Percentiles rank a stretch among this genome's conserved stretches.
phyloP scores from a whole-genome alignment of 2,329 filamentous ascomycete species.

The Epichloe bromicola region DNA sequence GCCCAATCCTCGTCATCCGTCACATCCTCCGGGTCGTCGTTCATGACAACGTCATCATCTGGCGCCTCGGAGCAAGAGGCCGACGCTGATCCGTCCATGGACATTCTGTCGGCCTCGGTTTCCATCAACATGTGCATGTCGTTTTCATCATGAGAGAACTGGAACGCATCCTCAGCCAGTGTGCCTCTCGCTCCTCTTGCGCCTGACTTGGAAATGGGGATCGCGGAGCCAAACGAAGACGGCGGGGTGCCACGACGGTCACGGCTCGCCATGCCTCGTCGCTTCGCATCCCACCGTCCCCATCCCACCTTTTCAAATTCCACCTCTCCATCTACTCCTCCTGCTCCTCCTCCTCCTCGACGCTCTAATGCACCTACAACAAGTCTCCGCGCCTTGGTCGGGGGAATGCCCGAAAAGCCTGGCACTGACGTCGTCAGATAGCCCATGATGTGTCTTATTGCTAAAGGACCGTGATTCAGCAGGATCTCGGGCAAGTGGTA shows the following conservation, averaged over 20 bases:
- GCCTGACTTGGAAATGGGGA: constrained; percentile 40
- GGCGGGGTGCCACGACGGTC: constrained; percentile 29
- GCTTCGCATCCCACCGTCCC: constrained; percentile 86
- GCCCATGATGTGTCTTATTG: constrained; percentile 90
- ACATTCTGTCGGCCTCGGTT: constrained; percentile 92
- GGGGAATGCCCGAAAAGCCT: constrained; percentile 83
- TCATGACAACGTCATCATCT: constrained; percentile 51
- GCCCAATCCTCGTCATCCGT: constrained; percentile 98
- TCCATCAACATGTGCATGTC: constrained; percentile 59
- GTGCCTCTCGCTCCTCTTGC: constrained; percentile 37
- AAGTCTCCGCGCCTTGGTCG: constrained; percentile 77
- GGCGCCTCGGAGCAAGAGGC: constrained; percentile 66
- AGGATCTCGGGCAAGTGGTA: constrained; percentile 85
- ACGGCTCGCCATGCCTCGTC: constrained; percentile 48
- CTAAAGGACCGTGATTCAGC: constrained; percentile 75
- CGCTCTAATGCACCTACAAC: constrained; percentile 89
- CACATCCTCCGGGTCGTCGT: constrained; percentile 68
- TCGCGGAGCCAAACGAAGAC: constrained; percentile 34
- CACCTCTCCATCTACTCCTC: constrained; percentile 55
- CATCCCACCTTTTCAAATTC: constrained; percentile 93
- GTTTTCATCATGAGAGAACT: constrained; percentile 61
- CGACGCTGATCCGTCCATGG: constrained; percentile 55
- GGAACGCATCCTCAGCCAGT: constrained; percentile 57
- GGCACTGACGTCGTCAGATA: constrained; percentile 88
- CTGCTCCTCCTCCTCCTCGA: constrained; percentile 50